Base-by-base conservation (phyloP, 2,329 filamentous ascomycete genomes). In the Corniculantispora saksenae region DNA sequence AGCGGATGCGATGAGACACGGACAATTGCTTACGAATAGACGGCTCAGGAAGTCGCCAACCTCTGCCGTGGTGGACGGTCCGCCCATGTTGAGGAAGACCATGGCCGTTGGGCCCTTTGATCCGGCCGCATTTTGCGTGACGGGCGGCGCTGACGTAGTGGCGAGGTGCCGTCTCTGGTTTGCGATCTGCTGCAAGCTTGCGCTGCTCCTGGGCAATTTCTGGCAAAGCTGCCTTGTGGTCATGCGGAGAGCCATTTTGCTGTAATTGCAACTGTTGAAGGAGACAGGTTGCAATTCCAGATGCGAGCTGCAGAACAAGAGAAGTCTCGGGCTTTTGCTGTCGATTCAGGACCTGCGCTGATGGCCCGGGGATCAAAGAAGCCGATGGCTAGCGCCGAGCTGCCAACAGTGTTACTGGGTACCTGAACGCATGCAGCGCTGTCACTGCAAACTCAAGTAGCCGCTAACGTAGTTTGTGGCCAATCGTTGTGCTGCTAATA, bases 11-110 rank as follows among this genome's bases (percentile, higher is more conserved):
- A 55, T 12, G 59, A 58, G 48, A 40, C 50, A 58, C 65, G n/a
- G 63, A 47, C 61, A 15, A 48, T 50, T 51, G 79, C 91, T 66
- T 86, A 97, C 94, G 80, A 99, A 99, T 70, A 99, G 83, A 71
- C 94, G 89, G 76, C 91, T 95, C 56, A 99, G 81, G 75, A 98
- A 99, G 78, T 90, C 88, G 71, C 90, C 89, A 43, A 99, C 95
- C 81, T 99, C 93, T 70, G 89, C 87, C 5, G 90, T 91, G 4
- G 91, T 97, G 1, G 92, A 91, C 3, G 95, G 95, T 0, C 95
- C 95, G 66, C 95, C 95, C 95, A 99, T 99, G 80, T 99, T 99
- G 81, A 99, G 87, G 74, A 99, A 97, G 17, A 99, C 95, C 88
- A 99, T 98, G 51, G 95, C 95, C 5, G 95, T 99, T 9, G 94